Evolutionary conservation across 192 early-diverging fungal species (phyloP), one percentile per base, ranked within the genome.

Genomic region (Coemansia guatemalensis): DNA sequence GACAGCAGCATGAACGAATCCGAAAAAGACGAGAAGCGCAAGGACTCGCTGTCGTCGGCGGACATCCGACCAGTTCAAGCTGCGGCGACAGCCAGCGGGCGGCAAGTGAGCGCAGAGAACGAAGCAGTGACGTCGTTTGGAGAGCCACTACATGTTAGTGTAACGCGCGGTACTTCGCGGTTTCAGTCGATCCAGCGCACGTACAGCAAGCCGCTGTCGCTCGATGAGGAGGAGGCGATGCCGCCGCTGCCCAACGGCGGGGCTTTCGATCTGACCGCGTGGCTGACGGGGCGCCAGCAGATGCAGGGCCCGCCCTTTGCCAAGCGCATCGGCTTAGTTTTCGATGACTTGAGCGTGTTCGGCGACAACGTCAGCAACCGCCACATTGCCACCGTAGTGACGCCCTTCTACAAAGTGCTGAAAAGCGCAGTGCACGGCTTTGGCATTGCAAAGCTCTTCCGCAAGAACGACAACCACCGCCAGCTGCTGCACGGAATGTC

Each of bases 401-500:
- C 80, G 60, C 73, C 74, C 4, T 26, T 77, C 32, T 76, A 62
- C 58, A 72, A 82, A 57, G 14, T 69, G 2, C 14, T 64, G 8
- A 75, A 73, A 39, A 32, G 48, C 8, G 53, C 53, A 4, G 18
- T n/a, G 11, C 59, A 60, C 30, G 78, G 68, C 2, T 68, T 75
- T 44, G 72, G 77, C n/a, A 32, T 73, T 8, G 12, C 35, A 49
- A 21, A 47, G 44, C 48, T 64, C 29, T 50, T 57, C 51, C 20
- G 51, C 41, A 32, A 29, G 12, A 5, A 24, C 44, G 54, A 39
- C 41, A 57, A 62, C 59, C 25, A 71, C 26, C 58, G 80, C 26
- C 48, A 77, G 62, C 22, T 94, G 49, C 71, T 93, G 20, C 56
- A 80, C 39, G 67, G 78, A 12, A 65, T 88, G 55, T 84, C 73